A percentile compares a stretch with the other conserved stretches of the same genome.
Conservation (phyloP, 441 rosid species). For the Gossypium trilobum region DNA sequence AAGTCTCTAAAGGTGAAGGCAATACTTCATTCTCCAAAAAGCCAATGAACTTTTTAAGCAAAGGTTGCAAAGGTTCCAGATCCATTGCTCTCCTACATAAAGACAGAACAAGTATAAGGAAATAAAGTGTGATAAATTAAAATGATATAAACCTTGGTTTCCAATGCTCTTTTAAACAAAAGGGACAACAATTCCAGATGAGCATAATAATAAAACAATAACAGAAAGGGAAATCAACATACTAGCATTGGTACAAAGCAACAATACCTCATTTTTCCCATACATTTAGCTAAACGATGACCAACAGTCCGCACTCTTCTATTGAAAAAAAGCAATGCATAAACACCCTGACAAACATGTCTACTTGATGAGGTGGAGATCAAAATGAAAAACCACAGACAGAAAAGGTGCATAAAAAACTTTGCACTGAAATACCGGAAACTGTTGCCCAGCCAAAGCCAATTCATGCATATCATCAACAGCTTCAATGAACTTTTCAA, state of each 20-base stretch:
- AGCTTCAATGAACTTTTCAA: constrained; percentile 79
- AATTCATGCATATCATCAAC: constrained; percentile 88
- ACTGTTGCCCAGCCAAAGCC: constrained; percentile 82
- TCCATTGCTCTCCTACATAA: constrained; percentile 69
- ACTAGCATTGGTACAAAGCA: constrained; percentile 4
- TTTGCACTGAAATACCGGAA: constrained; percentile 54
- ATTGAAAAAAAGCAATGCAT: constrained; percentile 80
- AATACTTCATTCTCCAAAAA: constrained; percentile 74
- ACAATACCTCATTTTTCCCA: constrained; percentile 82
- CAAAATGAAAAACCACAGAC: constrained; percentile 5
- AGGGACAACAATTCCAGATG: neutral
- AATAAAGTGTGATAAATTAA: constrained; percentile 8
- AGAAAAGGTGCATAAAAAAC: constrained; percentile 16
- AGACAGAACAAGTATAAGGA: constrained; percentile 20
- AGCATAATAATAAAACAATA: neutral
- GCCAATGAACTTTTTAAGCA: constrained; percentile 71
- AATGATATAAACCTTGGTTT: neutral
- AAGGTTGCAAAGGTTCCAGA: constrained; percentile 90
- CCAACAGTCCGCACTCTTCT: constrained; percentile 88
- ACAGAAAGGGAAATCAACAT: neutral
- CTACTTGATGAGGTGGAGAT: constrained; percentile 18
- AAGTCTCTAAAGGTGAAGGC: constrained; percentile 47
- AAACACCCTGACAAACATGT: constrained; percentile 60
- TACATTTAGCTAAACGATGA: constrained; percentile 73
- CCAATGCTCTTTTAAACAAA: neutral